Base-by-base conservation (phyloP, 768 basidiomycete genomes). In the Russula dissimulans region DNA sequence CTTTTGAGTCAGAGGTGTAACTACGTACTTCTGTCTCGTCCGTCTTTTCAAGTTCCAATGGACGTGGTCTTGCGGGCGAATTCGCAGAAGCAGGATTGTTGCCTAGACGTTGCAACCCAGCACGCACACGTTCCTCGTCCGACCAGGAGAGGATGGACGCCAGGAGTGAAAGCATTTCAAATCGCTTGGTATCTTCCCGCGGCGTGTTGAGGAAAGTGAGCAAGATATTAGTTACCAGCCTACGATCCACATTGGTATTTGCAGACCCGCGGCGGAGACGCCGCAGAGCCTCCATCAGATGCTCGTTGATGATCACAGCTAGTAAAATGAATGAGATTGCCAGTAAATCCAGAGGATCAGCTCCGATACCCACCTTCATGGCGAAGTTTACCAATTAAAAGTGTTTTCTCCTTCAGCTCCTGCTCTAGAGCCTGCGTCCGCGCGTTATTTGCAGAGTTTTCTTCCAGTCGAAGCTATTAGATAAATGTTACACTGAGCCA, bases 301-400 rank as follows among this genome's bases (percentile, higher is more conserved):
- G 97, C 69, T 98, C 97, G 66, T 98, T 98, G 70, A 95, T 85
- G 60, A 97, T 95, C 14, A 99, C 93, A 53, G 89, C 95, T 95
- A 65, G 12, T 36, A 10, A 10, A 36, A 1, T 46, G 38, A 65
- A 57, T 32, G 48, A 55, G 29, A 10, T 42, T 15, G n/a, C 61
- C 46, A 48, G 26, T 15, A 36, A 36, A 47, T 54, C 36, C 17
- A 45, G 11, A 41, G 38, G 32, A 52, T 47, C n/a, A 54, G 7
- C 4, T 1, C n/a, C 9, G 5, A 15, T 42, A 71, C 76, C 38
- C 63, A 94, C 95, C 84, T 81, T 99, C 95, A 67, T 98, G 95
- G 49, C 95, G 82, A 59, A 97, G 78, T 71, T 98, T 98, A 49
- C 87, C 89, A n/a, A 97, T 90, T 12, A 97, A 78, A n/a, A 91